Evolutionary conservation across 148 eudicot genomes (phyloP).

Genomic region (Suaeda aralocaspica): DNA sequence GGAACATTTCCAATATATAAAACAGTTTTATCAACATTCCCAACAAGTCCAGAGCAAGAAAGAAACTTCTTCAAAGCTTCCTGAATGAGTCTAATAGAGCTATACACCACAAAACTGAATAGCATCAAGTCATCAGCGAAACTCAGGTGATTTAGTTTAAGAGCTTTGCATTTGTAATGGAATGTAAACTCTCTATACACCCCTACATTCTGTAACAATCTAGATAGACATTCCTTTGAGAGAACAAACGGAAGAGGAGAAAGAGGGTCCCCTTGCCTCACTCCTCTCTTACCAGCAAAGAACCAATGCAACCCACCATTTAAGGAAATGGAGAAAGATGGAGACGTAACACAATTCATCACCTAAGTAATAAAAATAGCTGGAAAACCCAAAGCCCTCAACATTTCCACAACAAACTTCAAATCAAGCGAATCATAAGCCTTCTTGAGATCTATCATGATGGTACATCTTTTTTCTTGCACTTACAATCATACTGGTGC

Average conservation of each 20-base stretch:
- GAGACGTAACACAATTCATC: background rate
- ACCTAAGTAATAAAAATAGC: background rate
- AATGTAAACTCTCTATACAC: background rate
- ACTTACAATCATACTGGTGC: background rate
- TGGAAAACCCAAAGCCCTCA: background rate
- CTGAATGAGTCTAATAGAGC: background rate
- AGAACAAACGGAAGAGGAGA: background rate
- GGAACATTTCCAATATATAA: background rate
- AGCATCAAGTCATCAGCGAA: background rate
- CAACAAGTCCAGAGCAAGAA: background rate
- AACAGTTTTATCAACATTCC: background rate
- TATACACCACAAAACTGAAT: background rate
- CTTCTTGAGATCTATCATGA: background rate
- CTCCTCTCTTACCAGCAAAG: background rate
- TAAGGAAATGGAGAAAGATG: background rate
- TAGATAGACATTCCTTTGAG: background rate
- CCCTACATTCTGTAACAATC: background rate
- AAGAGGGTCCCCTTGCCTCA: background rate
- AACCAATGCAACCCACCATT: background rate
- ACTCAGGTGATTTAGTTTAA: background rate
- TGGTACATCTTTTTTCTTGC: background rate
- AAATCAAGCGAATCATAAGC: background rate
- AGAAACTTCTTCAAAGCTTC: background rate
- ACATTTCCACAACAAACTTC: background rate
- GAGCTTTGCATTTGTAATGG: background rate